Evolutionary conservation across 495 filamentous ascomycete genomes (phyloP).

Genomic region (Neurospora sp.): DNA sequence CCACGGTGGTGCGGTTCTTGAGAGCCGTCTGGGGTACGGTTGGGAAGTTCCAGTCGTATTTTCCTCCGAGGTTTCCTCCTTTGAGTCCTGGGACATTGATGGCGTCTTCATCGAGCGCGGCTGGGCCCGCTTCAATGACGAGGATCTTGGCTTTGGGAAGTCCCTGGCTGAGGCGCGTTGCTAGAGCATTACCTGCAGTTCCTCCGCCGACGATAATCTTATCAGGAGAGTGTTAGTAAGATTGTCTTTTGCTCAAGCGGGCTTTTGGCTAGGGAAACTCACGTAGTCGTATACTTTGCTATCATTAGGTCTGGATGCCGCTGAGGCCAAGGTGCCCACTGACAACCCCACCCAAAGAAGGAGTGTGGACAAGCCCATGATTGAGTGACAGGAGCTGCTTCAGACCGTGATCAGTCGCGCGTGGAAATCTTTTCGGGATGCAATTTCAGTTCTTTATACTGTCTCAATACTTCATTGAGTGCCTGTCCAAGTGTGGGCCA

Average conservation of each 20-base stretch:
- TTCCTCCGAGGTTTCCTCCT: constrained; percentile 29
- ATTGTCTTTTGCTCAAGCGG: background rate
- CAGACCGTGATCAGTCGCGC: background rate
- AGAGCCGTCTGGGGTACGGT: constrained; percentile 34
- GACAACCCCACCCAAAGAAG: background rate
- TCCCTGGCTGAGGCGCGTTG: constrained; percentile 48
- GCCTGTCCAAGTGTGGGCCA: no score
- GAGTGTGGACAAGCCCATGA: background rate
- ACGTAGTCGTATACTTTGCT: background rate
- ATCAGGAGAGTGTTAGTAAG: background rate
- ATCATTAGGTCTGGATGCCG: background rate
- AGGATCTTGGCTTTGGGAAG: constrained; percentile 38
- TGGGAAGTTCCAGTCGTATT: constrained; percentile 46
- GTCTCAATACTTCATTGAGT: no score
- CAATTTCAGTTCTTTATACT: no score
- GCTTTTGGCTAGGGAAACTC: background rate
- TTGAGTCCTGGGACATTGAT: constrained; percentile 36
- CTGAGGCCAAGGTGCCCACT: background rate
- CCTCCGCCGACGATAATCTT: constrained; percentile 57
- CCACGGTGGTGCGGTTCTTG: constrained; percentile 18
- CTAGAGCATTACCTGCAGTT: constrained; percentile 49
- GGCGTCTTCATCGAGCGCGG: constrained; percentile 31
- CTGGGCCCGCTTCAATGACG: constrained; percentile 46
- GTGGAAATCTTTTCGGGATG: no score
- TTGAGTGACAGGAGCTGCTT: background rate